Evolutionary conservation across 2,329 filamentous ascomycete species (phyloP).

Genomic region (Alternaria alternata): DNA sequence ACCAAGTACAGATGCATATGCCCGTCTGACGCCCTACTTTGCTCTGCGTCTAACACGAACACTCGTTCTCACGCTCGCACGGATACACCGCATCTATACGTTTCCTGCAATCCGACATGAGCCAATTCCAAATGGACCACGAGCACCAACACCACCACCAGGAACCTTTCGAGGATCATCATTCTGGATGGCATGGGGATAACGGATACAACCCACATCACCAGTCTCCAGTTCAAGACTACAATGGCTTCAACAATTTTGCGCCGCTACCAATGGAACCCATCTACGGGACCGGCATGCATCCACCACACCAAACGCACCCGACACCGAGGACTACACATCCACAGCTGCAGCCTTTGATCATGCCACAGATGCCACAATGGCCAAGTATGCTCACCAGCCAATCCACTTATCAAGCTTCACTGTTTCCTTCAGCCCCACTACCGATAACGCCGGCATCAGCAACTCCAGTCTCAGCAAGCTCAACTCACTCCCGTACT

Average conservation of each 20-base stretch:
- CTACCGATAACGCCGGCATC: slow-evolving; percentile 49
- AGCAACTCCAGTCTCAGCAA: slow-evolving; percentile 51
- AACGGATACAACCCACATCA: slow-evolving; percentile 46
- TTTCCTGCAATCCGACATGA: slow-evolving; percentile 43
- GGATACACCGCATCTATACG: slow-evolving; percentile 25
- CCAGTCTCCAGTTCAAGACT: slow-evolving; percentile 52
- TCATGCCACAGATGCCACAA: slow-evolving; percentile 49
- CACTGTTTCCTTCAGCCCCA: slow-evolving; percentile 49
- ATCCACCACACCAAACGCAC: slow-evolving; percentile 46
- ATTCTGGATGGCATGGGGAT: slow-evolving; percentile 43
- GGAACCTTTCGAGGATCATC: slow-evolving; percentile 48
- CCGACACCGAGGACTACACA: slow-evolving; percentile 46
- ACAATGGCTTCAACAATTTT: slow-evolving; percentile 50
- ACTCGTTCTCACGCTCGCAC: slow-evolving; percentile 36
- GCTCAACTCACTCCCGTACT: slow-evolving; percentile 51
- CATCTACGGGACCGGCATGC: slow-evolving; percentile 49
- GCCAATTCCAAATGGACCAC: slow-evolving; percentile 54
- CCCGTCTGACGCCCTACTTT: slow-evolving; percentile 35
- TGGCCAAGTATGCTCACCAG: slow-evolving; percentile 55
- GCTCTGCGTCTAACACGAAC: slow-evolving; percentile 36
- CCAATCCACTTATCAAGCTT: slow-evolving; percentile 52
- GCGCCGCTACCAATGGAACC: slow-evolving; percentile 52
- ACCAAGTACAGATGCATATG: slow-evolving; percentile 46
- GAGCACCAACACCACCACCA: slow-evolving; percentile 46
- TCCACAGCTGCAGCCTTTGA: slow-evolving; percentile 52